phyloP scores from a whole-genome alignment of 495 filamentous ascomycete genomes.

The Staphylotrichum longicolle region DNA sequence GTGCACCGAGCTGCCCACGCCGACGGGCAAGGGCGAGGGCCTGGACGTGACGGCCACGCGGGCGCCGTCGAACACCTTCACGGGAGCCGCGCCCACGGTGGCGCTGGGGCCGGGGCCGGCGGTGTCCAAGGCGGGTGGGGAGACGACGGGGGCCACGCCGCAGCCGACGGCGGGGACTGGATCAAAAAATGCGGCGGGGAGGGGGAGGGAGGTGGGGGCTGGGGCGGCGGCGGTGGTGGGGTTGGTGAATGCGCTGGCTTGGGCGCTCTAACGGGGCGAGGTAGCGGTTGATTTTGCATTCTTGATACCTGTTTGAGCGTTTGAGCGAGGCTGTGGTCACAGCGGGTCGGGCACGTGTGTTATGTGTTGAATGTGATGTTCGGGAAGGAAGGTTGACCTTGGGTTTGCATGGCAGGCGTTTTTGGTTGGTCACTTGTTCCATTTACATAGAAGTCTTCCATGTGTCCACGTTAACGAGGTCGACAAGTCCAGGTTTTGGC shows the following conservation, averaged over 20 bases:
- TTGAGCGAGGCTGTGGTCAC: too few relatives aligned
- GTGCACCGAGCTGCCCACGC: slow-evolving; percentile 22
- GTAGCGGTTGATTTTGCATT: neutral
- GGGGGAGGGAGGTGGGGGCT: neutral
- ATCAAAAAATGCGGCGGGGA: neutral
- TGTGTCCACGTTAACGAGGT: too few relatives aligned
- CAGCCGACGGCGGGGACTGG: neutral
- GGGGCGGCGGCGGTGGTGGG: neutral
- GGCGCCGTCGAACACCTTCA: slow-evolving; percentile 15
- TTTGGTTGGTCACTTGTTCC: too few relatives aligned
- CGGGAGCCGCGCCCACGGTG: slow-evolving; percentile 15
- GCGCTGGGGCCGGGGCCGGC: slow-evolving; percentile 23
- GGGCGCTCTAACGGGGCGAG: neutral
- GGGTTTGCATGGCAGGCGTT: too few relatives aligned
- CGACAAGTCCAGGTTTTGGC: too few relatives aligned
- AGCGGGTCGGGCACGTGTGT: too few relatives aligned
- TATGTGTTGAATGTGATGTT: too few relatives aligned
- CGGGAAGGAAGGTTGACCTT: too few relatives aligned
- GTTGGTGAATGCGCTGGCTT: slow-evolving; percentile 4
- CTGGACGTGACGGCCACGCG: slow-evolving; percentile 21
- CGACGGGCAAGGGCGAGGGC: neutral
- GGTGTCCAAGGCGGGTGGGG: neutral
- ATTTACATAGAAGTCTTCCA: too few relatives aligned
- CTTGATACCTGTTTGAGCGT: neutral
- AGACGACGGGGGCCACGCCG: neutral